A percentile compares a stretch with the other conserved stretches of the same genome.
Evolutionary conservation across 495 filamentous ascomycete species (phyloP).

Genomic region (Penicillium longicatenatum): DNA sequence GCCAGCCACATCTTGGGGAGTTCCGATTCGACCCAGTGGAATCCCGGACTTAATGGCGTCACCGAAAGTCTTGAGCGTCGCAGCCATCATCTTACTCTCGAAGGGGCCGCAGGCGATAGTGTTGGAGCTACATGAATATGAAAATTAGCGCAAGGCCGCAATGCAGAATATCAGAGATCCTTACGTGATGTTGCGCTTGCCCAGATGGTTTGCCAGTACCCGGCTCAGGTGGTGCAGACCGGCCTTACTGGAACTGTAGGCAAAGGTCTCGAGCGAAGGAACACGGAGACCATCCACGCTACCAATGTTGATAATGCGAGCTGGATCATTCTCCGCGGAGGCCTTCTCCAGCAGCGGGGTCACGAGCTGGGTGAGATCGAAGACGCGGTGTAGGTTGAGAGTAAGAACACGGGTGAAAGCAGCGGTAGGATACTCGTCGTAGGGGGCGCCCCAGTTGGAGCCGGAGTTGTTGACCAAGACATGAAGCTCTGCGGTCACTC

Average conservation of each 20-base stretch:
- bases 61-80: constrained; percentile 60
- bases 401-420: constrained; percentile 76
- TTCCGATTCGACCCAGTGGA: constrained; percentile 73
- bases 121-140: constrained; percentile 46
- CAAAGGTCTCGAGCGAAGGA: constrained; percentile 71
- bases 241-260: constrained; percentile 74
- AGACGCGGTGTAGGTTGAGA: constrained; percentile 79
- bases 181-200: constrained; percentile 69
- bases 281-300: constrained; percentile 70
- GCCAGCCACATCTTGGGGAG: constrained; percentile 72
- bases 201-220: constrained; percentile 71
- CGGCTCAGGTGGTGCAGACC: constrained; percentile 72
- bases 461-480: constrained; percentile 83
- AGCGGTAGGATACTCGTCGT: constrained; percentile 66
- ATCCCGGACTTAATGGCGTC: constrained; percentile 64
- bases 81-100: constrained; percentile 82
- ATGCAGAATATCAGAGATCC: not conserved
- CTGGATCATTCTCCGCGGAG: constrained; percentile 48
- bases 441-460: constrained; percentile 67
- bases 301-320: constrained; percentile 76
- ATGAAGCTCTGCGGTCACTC: constrained; percentile 55
- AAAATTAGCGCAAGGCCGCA: not conserved
- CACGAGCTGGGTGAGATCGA: constrained; percentile 72
- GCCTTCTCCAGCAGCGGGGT: constrained; percentile 69
- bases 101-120: constrained; percentile 80